Conservation (phyloP, 1,139 yeast species). For the Pichia sp. region DNA sequence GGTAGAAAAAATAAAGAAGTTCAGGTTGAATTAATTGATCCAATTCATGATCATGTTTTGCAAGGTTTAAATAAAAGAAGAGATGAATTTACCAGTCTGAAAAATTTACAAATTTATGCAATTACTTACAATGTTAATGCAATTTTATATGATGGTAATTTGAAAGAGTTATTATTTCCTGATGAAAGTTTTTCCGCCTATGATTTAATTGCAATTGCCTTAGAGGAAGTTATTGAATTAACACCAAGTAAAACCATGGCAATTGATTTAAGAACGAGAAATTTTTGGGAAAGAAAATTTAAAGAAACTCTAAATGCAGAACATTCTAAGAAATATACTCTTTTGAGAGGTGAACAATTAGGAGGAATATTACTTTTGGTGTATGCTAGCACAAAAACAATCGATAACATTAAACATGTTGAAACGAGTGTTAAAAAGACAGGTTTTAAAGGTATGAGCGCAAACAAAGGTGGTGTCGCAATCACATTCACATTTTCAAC, state of each 20-base stretch:
- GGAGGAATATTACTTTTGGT: constrained; percentile 86
- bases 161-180: constrained; percentile 58
- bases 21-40: constrained; percentile 52
- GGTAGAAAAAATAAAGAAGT: constrained; percentile 46
- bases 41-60: constrained; percentile 63
- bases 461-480: constrained; percentile 93
- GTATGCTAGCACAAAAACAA: constrained; percentile 53
- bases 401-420: constrained; percentile 60
- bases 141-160: constrained; percentile 43
- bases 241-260: constrained; percentile 86
- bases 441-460: constrained; percentile 90
- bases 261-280: constrained; percentile 65
- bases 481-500: constrained; percentile 73
- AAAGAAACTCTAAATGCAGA: constrained; percentile 46
- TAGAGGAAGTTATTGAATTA: constrained; percentile 89
- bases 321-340: constrained; percentile 32
- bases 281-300: constrained; percentile 75
- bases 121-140: constrained; percentile 74
- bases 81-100: constrained; percentile 44
- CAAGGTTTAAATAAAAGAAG: constrained; percentile 45
- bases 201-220: constrained; percentile 76
- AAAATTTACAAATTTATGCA: constrained; percentile 49
- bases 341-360: constrained; percentile 80
- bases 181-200: constrained; percentile 21
- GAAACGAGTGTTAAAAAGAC: constrained; percentile 81